These are phyloP conservation scores for Pseudogymnoascus sp. DNA, from an alignment of 2,329 filamentous ascomycete species.

Conservation along the genomic window DNA sequence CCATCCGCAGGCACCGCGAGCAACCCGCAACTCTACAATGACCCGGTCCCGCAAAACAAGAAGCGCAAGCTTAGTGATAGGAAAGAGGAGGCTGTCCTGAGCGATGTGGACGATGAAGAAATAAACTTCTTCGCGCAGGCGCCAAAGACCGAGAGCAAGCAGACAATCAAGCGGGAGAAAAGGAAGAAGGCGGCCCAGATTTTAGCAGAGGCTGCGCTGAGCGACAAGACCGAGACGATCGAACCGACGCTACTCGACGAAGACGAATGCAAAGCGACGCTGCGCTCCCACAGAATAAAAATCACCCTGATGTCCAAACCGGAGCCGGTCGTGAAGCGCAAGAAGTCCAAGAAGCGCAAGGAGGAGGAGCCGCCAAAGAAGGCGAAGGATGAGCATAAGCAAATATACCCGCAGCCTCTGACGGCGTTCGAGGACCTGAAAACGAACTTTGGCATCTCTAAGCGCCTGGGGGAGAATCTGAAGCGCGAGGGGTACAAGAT, in stretches of 20 bases:
- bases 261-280: slow-evolving; percentile 65
- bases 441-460: slow-evolving; percentile 65
- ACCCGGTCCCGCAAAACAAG: slow-evolving; percentile 41
- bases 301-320: slow-evolving; percentile 61
- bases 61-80: slow-evolving; percentile 50
- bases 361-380: slow-evolving; percentile 35
- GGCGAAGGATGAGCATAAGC: slow-evolving; percentile 48
- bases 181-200: slow-evolving; percentile 15
- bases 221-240: background rate
- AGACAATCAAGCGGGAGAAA: slow-evolving; percentile 21
- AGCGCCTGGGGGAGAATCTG: slow-evolving; percentile 70
- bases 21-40: slow-evolving; percentile 66
- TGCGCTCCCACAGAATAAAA: slow-evolving; percentile 79
- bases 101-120: slow-evolving; percentile 35
- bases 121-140: slow-evolving; percentile 51
- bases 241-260: slow-evolving; percentile 46
- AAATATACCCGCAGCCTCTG: slow-evolving; percentile 73
- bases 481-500: slow-evolving; percentile 75
- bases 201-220: slow-evolving; percentile 10
- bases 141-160: slow-evolving; percentile 33
- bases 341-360: slow-evolving; percentile 52
- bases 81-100: slow-evolving; percentile 25
- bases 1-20: slow-evolving; percentile 59
- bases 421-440: slow-evolving; percentile 69
- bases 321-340: slow-evolving; percentile 40